Conservation (phyloP, 2,329 filamentous ascomycete species). For the Penicillium oxalicum region DNA sequence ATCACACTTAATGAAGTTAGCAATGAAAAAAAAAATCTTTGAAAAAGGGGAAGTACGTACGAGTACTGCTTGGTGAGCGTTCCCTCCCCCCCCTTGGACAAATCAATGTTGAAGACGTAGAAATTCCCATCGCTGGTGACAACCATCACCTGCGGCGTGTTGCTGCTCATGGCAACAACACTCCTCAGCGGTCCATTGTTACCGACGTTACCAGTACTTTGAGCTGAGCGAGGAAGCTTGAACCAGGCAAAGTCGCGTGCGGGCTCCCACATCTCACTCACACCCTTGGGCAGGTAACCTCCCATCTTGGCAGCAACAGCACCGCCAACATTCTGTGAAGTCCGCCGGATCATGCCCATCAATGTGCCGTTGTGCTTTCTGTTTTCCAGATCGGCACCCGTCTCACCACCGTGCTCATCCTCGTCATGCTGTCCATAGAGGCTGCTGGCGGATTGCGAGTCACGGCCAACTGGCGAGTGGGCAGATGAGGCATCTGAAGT, state of each 20-base stretch:
- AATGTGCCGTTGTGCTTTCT: slow-evolving; percentile 65
- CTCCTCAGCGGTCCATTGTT: slow-evolving; percentile 62
- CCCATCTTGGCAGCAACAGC: slow-evolving; percentile 84
- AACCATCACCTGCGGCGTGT: slow-evolving; percentile 93
- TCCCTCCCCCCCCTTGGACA: slow-evolving; percentile 91
- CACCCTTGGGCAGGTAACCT: slow-evolving; percentile 84
- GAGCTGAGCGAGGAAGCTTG: slow-evolving; percentile 66
- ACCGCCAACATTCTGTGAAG: slow-evolving; percentile 87
- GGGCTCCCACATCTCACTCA: slow-evolving; percentile 98
- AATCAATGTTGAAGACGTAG: slow-evolving; percentile 90
- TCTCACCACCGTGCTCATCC: slow-evolving; percentile 29
- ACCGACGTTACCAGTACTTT: slow-evolving; percentile 32
- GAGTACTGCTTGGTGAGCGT: slow-evolving; percentile 87
- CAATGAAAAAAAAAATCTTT: not conserved
- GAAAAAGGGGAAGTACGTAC: slow-evolving; percentile 51
- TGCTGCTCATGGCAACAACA: slow-evolving; percentile 96
- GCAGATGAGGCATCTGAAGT: slow-evolving; percentile 24
- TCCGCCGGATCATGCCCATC: slow-evolving; percentile 84
- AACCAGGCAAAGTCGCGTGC: slow-evolving; percentile 93
- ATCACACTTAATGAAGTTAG: slow-evolving; percentile 32
- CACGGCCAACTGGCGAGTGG: slow-evolving; percentile 21
- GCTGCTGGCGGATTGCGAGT: slow-evolving; percentile 23
- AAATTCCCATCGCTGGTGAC: slow-evolving; percentile 94
- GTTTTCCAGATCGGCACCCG: slow-evolving; percentile 30
- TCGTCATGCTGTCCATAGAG: slow-evolving; percentile 25